These are phyloP conservation scores for Plenodomus biglobosus DNA, from an alignment of 2,329 filamentous ascomycete species.

Conservation along the genomic window DNA sequence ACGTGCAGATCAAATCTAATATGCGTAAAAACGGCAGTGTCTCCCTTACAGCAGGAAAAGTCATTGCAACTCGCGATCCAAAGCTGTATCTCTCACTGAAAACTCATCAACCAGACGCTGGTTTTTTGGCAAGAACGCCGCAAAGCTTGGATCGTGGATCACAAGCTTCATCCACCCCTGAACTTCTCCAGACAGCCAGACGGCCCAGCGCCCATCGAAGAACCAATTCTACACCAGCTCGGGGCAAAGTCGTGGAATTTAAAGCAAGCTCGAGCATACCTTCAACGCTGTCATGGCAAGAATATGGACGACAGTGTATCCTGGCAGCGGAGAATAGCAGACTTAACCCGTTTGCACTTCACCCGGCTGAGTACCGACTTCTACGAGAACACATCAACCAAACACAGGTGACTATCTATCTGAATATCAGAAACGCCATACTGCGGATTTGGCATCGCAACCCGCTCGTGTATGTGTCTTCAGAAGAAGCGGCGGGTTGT, in stretches of 20 bases:
- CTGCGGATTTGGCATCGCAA: conserved; percentile 86
- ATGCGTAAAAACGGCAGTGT: conserved; percentile 7
- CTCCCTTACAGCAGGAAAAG: conserved; percentile 14
- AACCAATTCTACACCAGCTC: conserved; percentile 20
- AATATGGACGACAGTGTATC: conserved; percentile 91
- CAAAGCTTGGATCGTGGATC: conserved; percentile 24
- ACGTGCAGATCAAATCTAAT: conserved; percentile 9
- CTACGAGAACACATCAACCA: conserved; percentile 81
- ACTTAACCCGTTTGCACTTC: conserved; percentile 84
- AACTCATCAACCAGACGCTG: conserved; percentile 13
- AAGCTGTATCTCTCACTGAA: conserved; percentile 14
- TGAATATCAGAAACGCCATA: conserved; percentile 95
- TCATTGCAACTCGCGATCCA: conserved; percentile 6
- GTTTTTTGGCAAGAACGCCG: conserved; percentile 26
- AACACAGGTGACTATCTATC: conserved; percentile 87
- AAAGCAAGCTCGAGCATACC: conserved; percentile 81
- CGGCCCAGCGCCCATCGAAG: conserved; percentile 19
- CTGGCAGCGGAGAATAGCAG: conserved; percentile 85
- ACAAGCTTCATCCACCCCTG: conserved; percentile 38
- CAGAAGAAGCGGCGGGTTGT: conserved; percentile 86
- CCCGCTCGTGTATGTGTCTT: conserved; percentile 76
- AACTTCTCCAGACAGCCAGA: conserved; percentile 29
- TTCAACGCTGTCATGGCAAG: conserved; percentile 65
- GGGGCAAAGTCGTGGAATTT: conserved; percentile 29
- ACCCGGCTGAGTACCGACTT: conserved; percentile 79